Evolutionary conservation across 2,329 filamentous ascomycete species (phyloP).

Genomic region (Colletotrichum echinochloae): DNA sequence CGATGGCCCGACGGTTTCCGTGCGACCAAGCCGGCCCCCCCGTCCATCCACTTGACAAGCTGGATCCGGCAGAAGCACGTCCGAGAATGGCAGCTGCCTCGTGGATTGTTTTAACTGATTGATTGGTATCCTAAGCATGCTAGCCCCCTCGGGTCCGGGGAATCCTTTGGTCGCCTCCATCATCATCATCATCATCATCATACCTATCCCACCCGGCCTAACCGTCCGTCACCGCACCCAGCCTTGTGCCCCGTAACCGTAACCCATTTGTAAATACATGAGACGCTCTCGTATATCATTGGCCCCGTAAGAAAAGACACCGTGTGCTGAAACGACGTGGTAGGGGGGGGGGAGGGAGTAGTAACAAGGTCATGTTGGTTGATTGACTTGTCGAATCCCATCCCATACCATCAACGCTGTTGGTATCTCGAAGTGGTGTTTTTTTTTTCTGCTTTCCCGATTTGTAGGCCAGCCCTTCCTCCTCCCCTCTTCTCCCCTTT

Average conservation of each 20-base stretch:
- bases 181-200: background rate
- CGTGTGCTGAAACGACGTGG: background rate
- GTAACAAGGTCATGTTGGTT: background rate
- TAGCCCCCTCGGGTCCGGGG: background rate
- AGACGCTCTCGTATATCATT: conserved; percentile 15
- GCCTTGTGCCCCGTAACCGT: background rate
- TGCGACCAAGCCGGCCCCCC: background rate
- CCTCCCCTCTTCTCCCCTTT: background rate
- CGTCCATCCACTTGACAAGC: background rate
- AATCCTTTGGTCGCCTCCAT: background rate
- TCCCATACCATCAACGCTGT: background rate
- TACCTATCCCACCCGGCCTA: no score
- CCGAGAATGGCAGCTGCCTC: background rate
- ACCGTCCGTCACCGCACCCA: background rate
- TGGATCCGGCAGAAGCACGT: background rate
- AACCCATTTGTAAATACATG: conserved; percentile 7
- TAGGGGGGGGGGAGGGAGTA: no score
- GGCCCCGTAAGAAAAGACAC: background rate
- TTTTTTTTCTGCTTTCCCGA: background rate
- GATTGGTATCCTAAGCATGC: background rate
- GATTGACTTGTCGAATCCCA: background rate
- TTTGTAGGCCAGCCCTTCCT: background rate
- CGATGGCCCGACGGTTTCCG: background rate
- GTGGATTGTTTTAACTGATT: background rate
- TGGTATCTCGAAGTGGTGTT: conserved; percentile 13